Base-by-base conservation (phyloP, 2,329 filamentous ascomycete species). In the Coniochaeta pulveracea region DNA sequence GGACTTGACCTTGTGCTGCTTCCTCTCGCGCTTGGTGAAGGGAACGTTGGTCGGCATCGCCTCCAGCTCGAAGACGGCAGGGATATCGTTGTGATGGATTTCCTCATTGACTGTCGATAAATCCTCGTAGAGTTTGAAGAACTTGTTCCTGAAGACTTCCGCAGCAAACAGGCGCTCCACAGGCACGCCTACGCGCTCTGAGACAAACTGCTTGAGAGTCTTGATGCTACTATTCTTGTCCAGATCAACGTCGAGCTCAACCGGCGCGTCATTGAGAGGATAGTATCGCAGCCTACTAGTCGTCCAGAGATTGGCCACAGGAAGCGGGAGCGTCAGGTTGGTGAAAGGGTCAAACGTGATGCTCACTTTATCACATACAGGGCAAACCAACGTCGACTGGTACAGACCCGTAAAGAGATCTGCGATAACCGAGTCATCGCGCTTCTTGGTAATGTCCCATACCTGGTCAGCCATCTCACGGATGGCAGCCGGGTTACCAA, bases 301-400 rank as follows among this genome's bases (percentile, higher is more conserved):
- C 37, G 64, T 68, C 81, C 85, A 94, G 27, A 85, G 70, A 42
- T 80, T 86, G 52, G 91, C 81, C 35, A 94, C 75, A 0, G 91
- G 91, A 21, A 98, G 63, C 37, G 93, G 91, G 16, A 98, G 63
- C 0, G 91, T 95, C 38, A 98, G 61, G 43, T 93, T 91, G 55
- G 86, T 95, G 65, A 93, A 98, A 1, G 91, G 91, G 52, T 98
- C 91, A 50, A 98, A 98, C 0, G 91, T 96, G 47, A 98, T 94
- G 70, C 88, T 95, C 57, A 96, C 82, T 60, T 96, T 98, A 45
- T 80, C 72, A 54, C 91, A 98, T 6, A 71, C 72, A 0, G 91
- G 91, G 50, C 91, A 98, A 41, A 91, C 80, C 41, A 98, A 72
- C 1, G 89, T 96, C 27, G 93, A 96, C 61, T 96, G 95, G 70